Conservation (phyloP, 306 rosid species). For the Geum urbanum region DNA sequence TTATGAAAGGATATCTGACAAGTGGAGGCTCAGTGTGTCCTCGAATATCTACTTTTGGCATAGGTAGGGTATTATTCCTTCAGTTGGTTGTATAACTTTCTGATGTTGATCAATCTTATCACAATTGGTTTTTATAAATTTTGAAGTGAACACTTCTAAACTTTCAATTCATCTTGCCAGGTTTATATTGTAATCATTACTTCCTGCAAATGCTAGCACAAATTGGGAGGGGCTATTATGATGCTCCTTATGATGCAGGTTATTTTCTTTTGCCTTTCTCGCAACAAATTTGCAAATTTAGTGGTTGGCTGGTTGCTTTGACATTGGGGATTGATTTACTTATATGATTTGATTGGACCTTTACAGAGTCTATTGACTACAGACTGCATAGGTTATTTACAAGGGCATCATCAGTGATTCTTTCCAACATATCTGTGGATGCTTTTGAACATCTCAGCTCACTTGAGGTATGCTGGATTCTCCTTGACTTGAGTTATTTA, state of each 20-base stretch:
- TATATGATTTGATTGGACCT: not conserved
- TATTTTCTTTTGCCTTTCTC: conserved; percentile 19
- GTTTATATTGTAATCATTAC: conserved; percentile 80
- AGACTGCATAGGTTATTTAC: conserved; percentile 59
- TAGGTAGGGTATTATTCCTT: conserved; percentile 52
- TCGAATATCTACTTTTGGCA: conserved; percentile 80
- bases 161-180: conserved; percentile 33
- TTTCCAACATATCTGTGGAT: conserved; percentile 54
- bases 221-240: conserved; percentile 67
- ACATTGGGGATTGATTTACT: not conserved
- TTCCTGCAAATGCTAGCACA: conserved; percentile 89
- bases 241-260: conserved; percentile 74
- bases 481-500: conserved; percentile 11
- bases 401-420: conserved; percentile 55
- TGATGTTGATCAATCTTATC: not conserved
- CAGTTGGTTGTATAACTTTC: not conserved
- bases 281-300: not conserved
- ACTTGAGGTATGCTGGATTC: conserved; percentile 51
- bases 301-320: not conserved
- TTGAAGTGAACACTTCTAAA: conserved; percentile 17
- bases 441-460: conserved; percentile 64
- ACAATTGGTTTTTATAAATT: not conserved
- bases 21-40: conserved; percentile 47
- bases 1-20: conserved; percentile 45
- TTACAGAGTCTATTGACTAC: conserved; percentile 56